Evolutionary conservation across 495 filamentous ascomycete species (phyloP), one percentile per base, ranked within the genome.

Genomic region (Chaetomium tenue): DNA sequence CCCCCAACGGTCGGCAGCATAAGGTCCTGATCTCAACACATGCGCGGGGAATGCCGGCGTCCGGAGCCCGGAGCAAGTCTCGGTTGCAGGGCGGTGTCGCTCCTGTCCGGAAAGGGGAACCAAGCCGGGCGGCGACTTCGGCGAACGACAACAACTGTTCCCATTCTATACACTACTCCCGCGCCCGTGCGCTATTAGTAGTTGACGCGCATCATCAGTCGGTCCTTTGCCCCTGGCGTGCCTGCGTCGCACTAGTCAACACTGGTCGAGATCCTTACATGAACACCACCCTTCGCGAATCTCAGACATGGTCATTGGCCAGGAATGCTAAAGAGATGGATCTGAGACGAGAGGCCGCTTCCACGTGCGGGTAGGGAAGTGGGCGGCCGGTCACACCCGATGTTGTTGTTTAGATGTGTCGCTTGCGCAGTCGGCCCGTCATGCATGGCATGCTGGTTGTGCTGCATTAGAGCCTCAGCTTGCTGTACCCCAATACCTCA

Each of bases 161-260:
- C 64, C 25, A 20, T 22, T 61, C 53, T 30, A 55, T 39, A 42
- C 63, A 22, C 5, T 23, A 9, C 66, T 67, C 68, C 63, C 63
- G 63, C 55, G 51, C 68, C 20, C 22, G 12, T 22, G 30, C 53
- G 30, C n/a, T 13, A 9, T 8, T 2, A 33, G 18, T 18, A 40
- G 15, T 59, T 6, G 20, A 28, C 56, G 40, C 25, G 37, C 25
- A 47, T 59, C 3, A 15, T 5, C 53, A 72, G 60, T 72, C 71
- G 69, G 71, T 69, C 66, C 69, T 69, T 72, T 71, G 42, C 42
- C 25, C 40, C 25, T 30, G 40, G 40, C 25, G 20, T 33, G 57
- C 9, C 15, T 16, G 16, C 42, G 42, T 40, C 26, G 55, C 60
- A 12, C 57, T 25, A 47, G 15, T 40, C 61, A 22, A 52, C 28